phyloP scores from a whole-genome alignment of 306 rosid genomes.

The Vigna unguiculata region DNA sequence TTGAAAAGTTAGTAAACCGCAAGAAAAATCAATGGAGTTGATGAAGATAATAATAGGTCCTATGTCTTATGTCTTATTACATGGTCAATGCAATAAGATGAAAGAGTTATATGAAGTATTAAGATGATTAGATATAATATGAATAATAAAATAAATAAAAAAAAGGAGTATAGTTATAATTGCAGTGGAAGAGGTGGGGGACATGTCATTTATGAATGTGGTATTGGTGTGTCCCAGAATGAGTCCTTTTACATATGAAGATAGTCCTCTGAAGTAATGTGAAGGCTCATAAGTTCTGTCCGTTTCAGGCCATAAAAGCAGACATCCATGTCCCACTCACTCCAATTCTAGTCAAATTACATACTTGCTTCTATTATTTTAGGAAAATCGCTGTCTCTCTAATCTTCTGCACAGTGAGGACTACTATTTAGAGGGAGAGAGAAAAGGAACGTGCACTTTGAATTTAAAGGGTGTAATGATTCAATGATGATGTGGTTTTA shows the following conservation, averaged over 20 bases:
- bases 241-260: conserved; percentile 30
- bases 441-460: conserved; percentile 58
- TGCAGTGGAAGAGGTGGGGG: conserved; percentile 43
- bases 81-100: too few species aligned
- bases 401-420: conserved; percentile 36
- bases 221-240: conserved; percentile 34
- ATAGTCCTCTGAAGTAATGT: conserved; percentile 36
- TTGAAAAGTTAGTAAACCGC: background rate
- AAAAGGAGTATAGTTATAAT: background rate
- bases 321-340: conserved; percentile 45
- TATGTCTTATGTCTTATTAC: too few species aligned
- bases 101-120: background rate
- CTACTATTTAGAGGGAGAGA: conserved; percentile 29
- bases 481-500: conserved; percentile 55
- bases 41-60: too few species aligned
- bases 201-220: conserved; percentile 39
- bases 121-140: too few species aligned
- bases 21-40: too few species aligned
- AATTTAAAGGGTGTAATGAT: conserved; percentile 76
- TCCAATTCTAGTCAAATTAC: conserved; percentile 35
- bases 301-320: conserved; percentile 42
- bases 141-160: too few species aligned
- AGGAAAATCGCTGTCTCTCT: conserved; percentile 36
- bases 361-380: conserved; percentile 39
- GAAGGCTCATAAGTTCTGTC: conserved; percentile 48